A percentile compares a stretch with the other conserved stretches of the same genome.
These are phyloP conservation scores for Fusarium musae DNA, from an alignment of 2,329 filamentous ascomycete species.

Conservation along the genomic window DNA sequence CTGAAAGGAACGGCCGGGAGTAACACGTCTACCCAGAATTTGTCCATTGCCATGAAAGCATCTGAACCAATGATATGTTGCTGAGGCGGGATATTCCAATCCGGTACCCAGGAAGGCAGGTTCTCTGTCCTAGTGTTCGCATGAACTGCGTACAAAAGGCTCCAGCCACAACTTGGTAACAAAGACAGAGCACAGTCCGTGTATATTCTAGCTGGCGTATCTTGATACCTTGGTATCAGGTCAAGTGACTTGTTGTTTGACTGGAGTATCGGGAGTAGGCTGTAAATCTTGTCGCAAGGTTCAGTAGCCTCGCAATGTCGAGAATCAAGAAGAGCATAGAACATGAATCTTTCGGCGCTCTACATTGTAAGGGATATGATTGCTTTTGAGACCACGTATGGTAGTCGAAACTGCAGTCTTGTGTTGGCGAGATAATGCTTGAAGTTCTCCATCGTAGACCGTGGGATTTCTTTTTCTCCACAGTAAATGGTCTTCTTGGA, in stretches of 20 bases:
- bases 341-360: no score
- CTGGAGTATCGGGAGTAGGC: not conserved
- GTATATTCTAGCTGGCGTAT: not conserved
- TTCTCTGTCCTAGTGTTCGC: no score
- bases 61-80: no score
- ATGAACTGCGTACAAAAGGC: not conserved
- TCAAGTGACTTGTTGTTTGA: accelerated
- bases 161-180: not conserved
- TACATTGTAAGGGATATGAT: no score
- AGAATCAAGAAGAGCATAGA: not conserved
- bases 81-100: not conserved
- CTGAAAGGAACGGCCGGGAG: no score
- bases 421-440: not conserved
- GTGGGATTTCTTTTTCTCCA: not conserved
- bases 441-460: not conserved
- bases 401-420: not conserved
- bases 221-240: not conserved
- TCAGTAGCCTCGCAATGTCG: not conserved
- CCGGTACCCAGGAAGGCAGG: not conserved
- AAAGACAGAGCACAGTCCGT: not conserved
- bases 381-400: not conserved
- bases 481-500: not conserved
- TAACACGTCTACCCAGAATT: no score
- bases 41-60: no score
- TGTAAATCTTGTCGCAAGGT: not conserved